Conservation (phyloP, 164 flowering plant genomes). For the Aristolochia contorta region DNA sequence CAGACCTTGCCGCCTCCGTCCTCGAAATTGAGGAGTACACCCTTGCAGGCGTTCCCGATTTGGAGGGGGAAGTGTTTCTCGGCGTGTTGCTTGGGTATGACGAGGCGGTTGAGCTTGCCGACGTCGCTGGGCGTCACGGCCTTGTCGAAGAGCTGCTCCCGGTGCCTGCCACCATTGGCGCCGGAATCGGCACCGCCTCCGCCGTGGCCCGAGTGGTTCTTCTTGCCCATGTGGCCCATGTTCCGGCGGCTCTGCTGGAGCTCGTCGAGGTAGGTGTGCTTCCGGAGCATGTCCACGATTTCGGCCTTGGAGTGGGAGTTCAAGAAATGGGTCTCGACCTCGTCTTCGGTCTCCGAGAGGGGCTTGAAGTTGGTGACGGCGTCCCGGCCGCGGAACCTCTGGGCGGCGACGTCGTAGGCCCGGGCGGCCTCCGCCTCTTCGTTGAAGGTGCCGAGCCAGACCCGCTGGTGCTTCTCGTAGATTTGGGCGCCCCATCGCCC, state of each 20-base stretch:
- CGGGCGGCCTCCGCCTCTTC: conserved; percentile 75
- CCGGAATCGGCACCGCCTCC: conserved; percentile 4
- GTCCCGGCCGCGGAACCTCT: conserved; percentile 78
- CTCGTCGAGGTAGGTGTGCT: conserved; percentile 81
- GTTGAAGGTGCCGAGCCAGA: conserved; percentile 93
- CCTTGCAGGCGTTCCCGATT: conserved; percentile 30
- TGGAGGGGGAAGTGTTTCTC: conserved; percentile 78
- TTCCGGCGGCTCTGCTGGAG: conserved; percentile 58
- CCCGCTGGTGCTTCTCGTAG: conserved; percentile 95
- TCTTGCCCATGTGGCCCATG: neutral
- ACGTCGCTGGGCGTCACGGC: conserved; percentile 95
- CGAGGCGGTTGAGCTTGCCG: conserved; percentile 85
- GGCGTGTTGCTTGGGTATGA: conserved; percentile 90
- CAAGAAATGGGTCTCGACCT: conserved; percentile 39
- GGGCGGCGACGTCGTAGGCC: conserved; percentile 87
- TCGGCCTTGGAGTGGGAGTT: conserved; percentile 72
- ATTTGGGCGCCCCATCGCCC: conserved; percentile 98
- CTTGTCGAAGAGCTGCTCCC: conserved; percentile 71
- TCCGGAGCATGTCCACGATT: conserved; percentile 86
- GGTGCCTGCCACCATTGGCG: conserved; percentile 10
- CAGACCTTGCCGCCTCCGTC: conserved; percentile 68
- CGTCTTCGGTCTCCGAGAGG: conserved; percentile 20
- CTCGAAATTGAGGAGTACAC: conserved; percentile 61
- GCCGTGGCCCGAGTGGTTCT: neutral
- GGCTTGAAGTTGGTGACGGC: conserved; percentile 84